Evolutionary conservation across 1,284 basidiomycete species (phyloP), one percentile per base, ranked within the genome.

Genomic region (Ceratobasidium sp.): DNA sequence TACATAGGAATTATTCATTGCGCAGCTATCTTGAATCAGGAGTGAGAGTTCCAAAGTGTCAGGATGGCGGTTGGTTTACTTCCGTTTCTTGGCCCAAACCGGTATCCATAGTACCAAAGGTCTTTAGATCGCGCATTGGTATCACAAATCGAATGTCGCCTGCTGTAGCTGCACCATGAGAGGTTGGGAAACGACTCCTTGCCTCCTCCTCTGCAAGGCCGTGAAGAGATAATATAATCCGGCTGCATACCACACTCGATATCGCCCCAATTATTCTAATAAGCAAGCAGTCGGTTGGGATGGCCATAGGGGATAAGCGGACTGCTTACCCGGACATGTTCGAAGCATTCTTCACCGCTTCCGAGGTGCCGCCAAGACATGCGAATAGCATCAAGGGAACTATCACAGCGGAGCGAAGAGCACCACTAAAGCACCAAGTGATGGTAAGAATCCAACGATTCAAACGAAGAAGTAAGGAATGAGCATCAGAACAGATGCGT

Each of bases 201-300:
- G 9, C 19, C 49, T 66, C 29, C 14, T 34, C 34, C 19, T 66
- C 64, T 7, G 31, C 31, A 31, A 66, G 46, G 11, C 16, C 31
- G 22, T 66, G 49, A 51, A 66, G 64, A 1, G 64, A 66, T 29
- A 66, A 48, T n/a, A 66, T 53, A 14, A 66, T 66, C 13, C 48
- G 46, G 37, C 49, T 66, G 31, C 64, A 66, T 7, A 66, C 49
- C 2, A 54, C 48, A 16, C 64, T 66, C 6, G 49, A 53, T 11
- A 53, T 27, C 27, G 48, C 64, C 14, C 64, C 31, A 6, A 66
- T 22, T 24, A 65, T 5, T 31, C 63, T 65, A 65, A 29, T 16
- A 3, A 24, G 6, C n/a, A n/a, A 62, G 39, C 4, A 13, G 14
- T 11, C 24, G 19, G 41, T 16, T 11, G 41, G 19, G 7, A 41